Evolutionary conservation across 2,329 filamentous ascomycete genomes (phyloP), one percentile per base, ranked within the genome.

Genomic region (Xylariomycetidae sp.): DNA sequence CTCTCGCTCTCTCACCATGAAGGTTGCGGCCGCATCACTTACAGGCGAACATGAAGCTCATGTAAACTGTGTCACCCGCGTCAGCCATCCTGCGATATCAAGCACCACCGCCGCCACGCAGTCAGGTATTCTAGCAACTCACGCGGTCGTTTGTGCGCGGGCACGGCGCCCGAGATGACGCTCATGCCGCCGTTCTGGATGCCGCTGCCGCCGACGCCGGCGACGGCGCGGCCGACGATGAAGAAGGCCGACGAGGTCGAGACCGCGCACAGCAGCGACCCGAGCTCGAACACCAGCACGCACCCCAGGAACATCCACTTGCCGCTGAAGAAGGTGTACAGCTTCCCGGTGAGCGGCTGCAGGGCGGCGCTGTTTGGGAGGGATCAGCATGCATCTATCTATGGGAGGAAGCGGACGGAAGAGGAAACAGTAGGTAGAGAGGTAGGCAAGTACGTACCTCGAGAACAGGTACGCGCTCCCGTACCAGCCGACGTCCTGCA

Each of bases 171-270:
- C 0, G 62, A 60, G 25, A 74, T 58, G 22, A 76, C 72, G 4
- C 61, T 74, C 40, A 76, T 53, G 4, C 59, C 58, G 0, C 74
- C 74, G n/a, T 64, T 72, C 35, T 65, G 59, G 3, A 78, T 42
- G 0, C 68, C 75, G 2, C 72, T 63, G 1, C 60, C 61, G 2
- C 74, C 74, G 0, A 68, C 40, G 0, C 74, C 75, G 0, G 74
- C 68, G 3, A 79, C 53, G 3, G 69, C 67, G 4, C 74, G 64
- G 2, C 73, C 72, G 7, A 68, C 48, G 32, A 79, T 78, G 32
- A 79, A 63, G 58, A 71, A 70, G 0, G 53, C 43, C 0, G 69
- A 72, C 8, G 60, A 68, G 1, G 48, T 56, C 0, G 74, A 66
- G 31, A 63, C 42, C 34, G 56, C 74, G 40, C 73, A 78, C n/a